Evolutionary conservation across 2,329 filamentous ascomycete species (phyloP), one percentile per base, ranked within the genome.

Genomic region (Pseudogymnoascus sp.): DNA sequence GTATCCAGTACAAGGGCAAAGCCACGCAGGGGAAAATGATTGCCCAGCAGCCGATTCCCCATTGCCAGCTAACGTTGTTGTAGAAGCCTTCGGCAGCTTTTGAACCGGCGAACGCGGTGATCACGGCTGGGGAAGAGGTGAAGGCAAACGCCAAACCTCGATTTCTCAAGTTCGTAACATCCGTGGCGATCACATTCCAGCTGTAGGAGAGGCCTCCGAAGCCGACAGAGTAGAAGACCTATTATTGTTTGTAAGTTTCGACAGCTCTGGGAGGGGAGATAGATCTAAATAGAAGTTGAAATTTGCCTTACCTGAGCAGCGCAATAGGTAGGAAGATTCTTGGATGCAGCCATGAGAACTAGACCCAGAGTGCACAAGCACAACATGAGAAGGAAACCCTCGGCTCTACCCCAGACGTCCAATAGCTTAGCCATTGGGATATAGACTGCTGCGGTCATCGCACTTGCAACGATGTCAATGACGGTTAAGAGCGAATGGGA

Each of bases 141-240:
- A 88, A 79, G 2, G 85, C 84, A 49, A 84, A 66, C 14, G 72
- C 71, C 0, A 68, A 64, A 52, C 79, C 84, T 73, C 87, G 80
- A 69, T 89, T 88, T 63, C 82, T 79, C 42, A 90, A 75, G 11
- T 80, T 79, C 0, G 86, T 85, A 1, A 84, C 86, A 67, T 90
- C 87, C 33, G 87, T 84, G 60, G 86, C 82, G 67, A 90, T 84
- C 30, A 90, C 80, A 64, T 80, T 80, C 28, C 88, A 74, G 49
- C 81, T 80, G 67, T 87, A 89, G 49, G 79, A 77, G 19, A 89
- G 74, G 9, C 84, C 85, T 8, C 82, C 80, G 62, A 78, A 80
- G 7, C 88, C 87, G 58, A 88, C 81, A 63, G 80, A 81, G 70
- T 87, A 90, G 66, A 91, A 87, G 2, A 89, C 85, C 68, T 82